Base-by-base conservation (phyloP, 805 yeast species). In the Zygosaccharomyces lentus region DNA sequence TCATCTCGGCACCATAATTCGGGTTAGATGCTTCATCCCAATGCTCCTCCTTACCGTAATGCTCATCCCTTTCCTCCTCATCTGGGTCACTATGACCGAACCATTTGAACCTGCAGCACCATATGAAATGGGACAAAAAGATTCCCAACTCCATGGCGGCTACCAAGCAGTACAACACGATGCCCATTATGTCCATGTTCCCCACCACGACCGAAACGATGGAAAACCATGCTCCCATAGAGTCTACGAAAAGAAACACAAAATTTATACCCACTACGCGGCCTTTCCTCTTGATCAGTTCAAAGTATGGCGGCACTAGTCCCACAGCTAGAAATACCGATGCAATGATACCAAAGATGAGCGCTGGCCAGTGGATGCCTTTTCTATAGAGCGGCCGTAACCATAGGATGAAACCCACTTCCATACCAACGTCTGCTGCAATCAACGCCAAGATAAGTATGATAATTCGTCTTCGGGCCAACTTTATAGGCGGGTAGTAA, bases 211-310 rank as follows among this genome's bases (percentile, higher is more conserved):
- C 73, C 63, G 87, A 79, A 26, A 76, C 66, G 66, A 86, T 75
- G 9, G 95, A 85, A 53, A 87, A 80, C 34, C 87, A 65, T 0
- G 97, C 96, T 6, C 98, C 98, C 21, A 77, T 51, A 3, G 86
- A 77, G 62, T 91, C 97, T 67, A 90, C 67, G 4, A 73, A 57
- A 47, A 91, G 70, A 52, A 91, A 91, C 2, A 84, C 54, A 58
- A 91, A 89, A 61, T 89, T 89, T 58, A 91, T 84, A 0, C 98
- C 98, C 2, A 89, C 80, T 2, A 91, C 97, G 27, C 84, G 69
- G 1, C 97, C 97, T 42, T 78, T 65, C 52, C 96, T 73, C 58
- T 87, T 86, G 26, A 80, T 75, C 23, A 91, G 68, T 62, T 91
- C 97, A 55, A 80, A 81, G 62, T 90, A 91, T 4, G 97, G 96